These are phyloP conservation scores for Cladosporium sp. DNA, from an alignment of 2,329 filamentous ascomycete species.

Conservation along the genomic window DNA sequence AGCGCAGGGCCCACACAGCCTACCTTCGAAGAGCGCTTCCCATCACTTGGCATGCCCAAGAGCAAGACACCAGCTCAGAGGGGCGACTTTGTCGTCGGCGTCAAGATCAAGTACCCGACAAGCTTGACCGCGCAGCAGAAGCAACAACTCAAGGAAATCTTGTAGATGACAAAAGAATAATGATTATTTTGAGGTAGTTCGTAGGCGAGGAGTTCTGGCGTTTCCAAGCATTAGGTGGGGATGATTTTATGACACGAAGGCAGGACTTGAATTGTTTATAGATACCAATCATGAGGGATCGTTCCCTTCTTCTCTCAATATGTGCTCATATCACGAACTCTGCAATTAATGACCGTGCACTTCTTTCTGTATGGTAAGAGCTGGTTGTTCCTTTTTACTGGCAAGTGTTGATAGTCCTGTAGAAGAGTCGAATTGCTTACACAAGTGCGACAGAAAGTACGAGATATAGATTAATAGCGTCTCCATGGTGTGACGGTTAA, in stretches of 20 bases:
- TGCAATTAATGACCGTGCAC: too few species aligned
- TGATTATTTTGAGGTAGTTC: background rate
- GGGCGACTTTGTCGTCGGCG: constrained; percentile 82
- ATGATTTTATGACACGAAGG: constrained; percentile 16
- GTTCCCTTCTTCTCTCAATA: background rate
- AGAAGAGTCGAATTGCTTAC: too few species aligned
- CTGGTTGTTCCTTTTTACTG: too few species aligned
- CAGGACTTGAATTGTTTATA: constrained; percentile 5
- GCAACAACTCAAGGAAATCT: constrained; percentile 70
- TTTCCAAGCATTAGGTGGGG: constrained; percentile 1
- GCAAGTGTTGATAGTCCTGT: too few species aligned
- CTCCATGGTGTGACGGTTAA: too few species aligned
- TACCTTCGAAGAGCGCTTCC: constrained; percentile 75
- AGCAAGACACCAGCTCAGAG: constrained; percentile 81
- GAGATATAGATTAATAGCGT: too few species aligned
- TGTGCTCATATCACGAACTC: too few species aligned
- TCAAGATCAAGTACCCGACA: constrained; percentile 89
- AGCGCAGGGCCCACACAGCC: constrained; percentile 83
- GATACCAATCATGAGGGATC: constrained; percentile 8
- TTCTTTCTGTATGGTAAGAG: too few species aligned
- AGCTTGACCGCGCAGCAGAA: constrained; percentile 75
- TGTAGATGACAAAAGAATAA: constrained; percentile 41
- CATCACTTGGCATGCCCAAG: constrained; percentile 86
- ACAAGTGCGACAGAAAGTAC: too few species aligned
- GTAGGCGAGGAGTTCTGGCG: constrained; percentile 12